phyloP scores from a whole-genome alignment of 2,329 filamentous ascomycete species.

The Fusarium anthophilum region DNA sequence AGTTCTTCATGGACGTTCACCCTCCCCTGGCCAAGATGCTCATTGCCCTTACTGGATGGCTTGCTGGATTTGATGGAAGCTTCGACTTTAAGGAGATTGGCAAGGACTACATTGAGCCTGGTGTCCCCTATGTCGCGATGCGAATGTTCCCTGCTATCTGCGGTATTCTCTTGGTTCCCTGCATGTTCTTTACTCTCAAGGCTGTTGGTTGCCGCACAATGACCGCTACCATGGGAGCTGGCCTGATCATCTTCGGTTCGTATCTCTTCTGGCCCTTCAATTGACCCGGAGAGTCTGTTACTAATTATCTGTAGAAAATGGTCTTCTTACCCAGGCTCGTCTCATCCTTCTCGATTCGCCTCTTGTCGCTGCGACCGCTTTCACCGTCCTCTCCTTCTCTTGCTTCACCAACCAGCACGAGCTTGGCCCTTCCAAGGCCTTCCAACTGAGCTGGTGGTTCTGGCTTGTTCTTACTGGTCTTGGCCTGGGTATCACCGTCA shows the following conservation, averaged over 20 bases:
- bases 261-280: conserved; percentile 39
- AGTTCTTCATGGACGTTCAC: conserved; percentile 99
- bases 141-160: conserved; percentile 90
- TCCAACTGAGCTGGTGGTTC: conserved; percentile 95
- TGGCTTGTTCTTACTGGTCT: conserved; percentile 91
- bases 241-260: conserved; percentile 89
- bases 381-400: conserved; percentile 88
- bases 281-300: background rate
- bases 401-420: conserved; percentile 98
- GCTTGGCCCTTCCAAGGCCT: conserved; percentile 87
- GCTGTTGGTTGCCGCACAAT: conserved; percentile 87
- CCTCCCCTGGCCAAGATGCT: conserved; percentile 96
- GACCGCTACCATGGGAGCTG: conserved; percentile 83
- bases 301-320: conserved; percentile 76
- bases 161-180: conserved; percentile 87
- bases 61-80: conserved; percentile 92
- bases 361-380: conserved; percentile 89
- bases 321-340: conserved; percentile 91
- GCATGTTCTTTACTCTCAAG: conserved; percentile 95
- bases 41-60: conserved; percentile 92
- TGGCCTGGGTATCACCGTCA: conserved; percentile 87
- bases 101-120: conserved; percentile 95
- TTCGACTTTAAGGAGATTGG: conserved; percentile 99
- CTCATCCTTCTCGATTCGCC: conserved; percentile 96
- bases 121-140: conserved; percentile 98